These are phyloP conservation scores for Emydomyces testavorans DNA, from an alignment of 2,329 filamentous ascomycete genomes.

Conservation along the genomic window DNA sequence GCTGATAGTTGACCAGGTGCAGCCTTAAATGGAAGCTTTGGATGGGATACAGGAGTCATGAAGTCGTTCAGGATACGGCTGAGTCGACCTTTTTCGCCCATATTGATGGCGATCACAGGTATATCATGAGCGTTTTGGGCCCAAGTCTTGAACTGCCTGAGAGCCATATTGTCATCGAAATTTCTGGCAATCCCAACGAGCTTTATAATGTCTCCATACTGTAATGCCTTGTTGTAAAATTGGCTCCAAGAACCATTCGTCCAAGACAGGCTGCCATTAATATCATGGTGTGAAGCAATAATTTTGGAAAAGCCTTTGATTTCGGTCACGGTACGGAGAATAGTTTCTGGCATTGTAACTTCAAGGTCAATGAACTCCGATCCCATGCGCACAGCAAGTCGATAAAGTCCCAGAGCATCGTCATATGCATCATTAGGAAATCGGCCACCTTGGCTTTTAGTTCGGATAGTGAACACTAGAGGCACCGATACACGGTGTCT, in stretches of 20 bases:
- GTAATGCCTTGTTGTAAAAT: slow-evolving; percentile 78
- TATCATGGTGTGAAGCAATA: slow-evolving; percentile 93
- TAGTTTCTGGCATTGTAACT: slow-evolving; percentile 67
- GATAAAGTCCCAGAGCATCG: slow-evolving; percentile 64
- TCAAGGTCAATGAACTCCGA: slow-evolving; percentile 91
- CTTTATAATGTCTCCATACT: slow-evolving; percentile 89
- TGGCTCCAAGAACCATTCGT: slow-evolving; percentile 83
- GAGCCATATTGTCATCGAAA: slow-evolving; percentile 74
- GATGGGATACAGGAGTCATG: slow-evolving; percentile 89
- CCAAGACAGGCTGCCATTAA: slow-evolving; percentile 68
- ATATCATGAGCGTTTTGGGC: slow-evolving; percentile 61
- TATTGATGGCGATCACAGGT: slow-evolving; percentile 92
- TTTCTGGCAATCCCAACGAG: slow-evolving; percentile 68
- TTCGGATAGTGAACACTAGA: slow-evolving; percentile 85
- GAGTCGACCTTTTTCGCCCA: slow-evolving; percentile 77
- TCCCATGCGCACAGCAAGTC: slow-evolving; percentile 65
- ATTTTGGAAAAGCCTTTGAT: slow-evolving; percentile 65
- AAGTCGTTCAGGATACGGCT: slow-evolving; percentile 85
- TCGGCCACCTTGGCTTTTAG: slow-evolving; percentile 69
- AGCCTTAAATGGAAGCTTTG: slow-evolving; percentile 77
- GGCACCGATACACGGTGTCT: slow-evolving; percentile 62
- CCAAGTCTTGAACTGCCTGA: slow-evolving; percentile 68
- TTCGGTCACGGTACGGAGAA: slow-evolving; percentile 58
- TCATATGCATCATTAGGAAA: slow-evolving; percentile 68
- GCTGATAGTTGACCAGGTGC: slow-evolving; percentile 90